These are phyloP conservation scores for Microstegium vimineum DNA, from an alignment of 176 grass and related monocot species.

Conservation along the genomic window DNA sequence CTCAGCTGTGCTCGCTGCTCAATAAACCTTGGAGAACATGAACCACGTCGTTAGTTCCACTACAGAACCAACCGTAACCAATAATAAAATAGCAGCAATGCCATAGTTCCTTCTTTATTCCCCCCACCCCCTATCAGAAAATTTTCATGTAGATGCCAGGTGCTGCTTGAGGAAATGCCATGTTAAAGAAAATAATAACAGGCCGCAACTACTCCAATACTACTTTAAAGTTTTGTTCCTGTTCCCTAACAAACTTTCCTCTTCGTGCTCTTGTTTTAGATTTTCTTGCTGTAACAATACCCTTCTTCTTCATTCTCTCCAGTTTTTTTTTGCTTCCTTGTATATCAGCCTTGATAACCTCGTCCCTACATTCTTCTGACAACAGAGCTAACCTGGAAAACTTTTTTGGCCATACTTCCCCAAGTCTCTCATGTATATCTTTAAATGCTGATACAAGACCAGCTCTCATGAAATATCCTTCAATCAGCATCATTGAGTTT, in stretches of 20 bases:
- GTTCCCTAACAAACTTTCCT: conserved; percentile 63
- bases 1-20: not conserved
- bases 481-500: conserved; percentile 86
- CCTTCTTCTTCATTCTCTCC: conserved; percentile 62
- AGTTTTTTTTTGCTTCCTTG: conserved; percentile 78
- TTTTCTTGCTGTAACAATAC: conserved; percentile 42
- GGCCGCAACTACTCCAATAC: conserved; percentile 29
- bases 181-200: not conserved
- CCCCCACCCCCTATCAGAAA: not conserved
- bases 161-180: not conserved
- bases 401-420: conserved; percentile 87
- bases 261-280: conserved; percentile 34
- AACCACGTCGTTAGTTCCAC: not conserved
- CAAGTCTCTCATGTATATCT: conserved; percentile 78
- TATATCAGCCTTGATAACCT: conserved; percentile 74
- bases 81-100: not conserved
- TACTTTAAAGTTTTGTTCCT: conserved; percentile 39
- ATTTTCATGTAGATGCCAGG: not conserved
- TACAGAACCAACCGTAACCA: not conserved
- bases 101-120: not conserved
- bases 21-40: not conserved
- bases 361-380: conserved; percentile 70
- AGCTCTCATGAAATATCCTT: conserved; percentile 92
- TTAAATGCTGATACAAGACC: conserved; percentile 80
- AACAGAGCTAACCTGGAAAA: conserved; percentile 87